These are phyloP conservation scores for Leavenworthia alabamica DNA, from an alignment of 345 rosid genomes.

Conservation along the genomic window DNA sequence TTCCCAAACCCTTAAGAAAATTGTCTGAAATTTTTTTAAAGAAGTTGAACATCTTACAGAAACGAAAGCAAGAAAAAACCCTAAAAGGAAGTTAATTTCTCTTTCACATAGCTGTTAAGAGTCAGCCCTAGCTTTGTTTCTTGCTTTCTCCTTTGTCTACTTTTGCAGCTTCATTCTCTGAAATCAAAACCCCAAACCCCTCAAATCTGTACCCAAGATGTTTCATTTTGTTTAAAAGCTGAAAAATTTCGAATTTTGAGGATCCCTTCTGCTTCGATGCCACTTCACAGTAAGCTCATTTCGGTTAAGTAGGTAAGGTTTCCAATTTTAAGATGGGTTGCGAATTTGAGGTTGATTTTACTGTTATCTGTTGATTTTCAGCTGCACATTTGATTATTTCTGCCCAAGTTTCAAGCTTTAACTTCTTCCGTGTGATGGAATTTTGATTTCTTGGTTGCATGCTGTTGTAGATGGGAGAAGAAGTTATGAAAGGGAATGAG, in stretches of 20 bases:
- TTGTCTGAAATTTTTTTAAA: conserved; percentile 44
- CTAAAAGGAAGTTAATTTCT: conserved; percentile 26
- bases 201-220: conserved; percentile 29
- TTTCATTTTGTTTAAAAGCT: conserved; percentile 26
- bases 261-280: conserved; percentile 41
- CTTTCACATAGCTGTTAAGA: neutral
- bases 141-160: conserved; percentile 14
- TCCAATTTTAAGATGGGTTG: conserved; percentile 17
- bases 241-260: neutral
- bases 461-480: conserved; percentile 46
- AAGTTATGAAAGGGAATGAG: conserved; percentile 80
- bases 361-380: conserved; percentile 3
- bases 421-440: neutral
- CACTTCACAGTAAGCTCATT: conserved; percentile 40
- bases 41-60: conserved; percentile 1
- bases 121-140: conserved; percentile 32
- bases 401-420: conserved; percentile 1
- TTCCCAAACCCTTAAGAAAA: conserved; percentile 26
- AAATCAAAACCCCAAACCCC: conserved; percentile 23
- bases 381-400: neutral
- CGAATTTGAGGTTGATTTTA: neutral
- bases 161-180: conserved; percentile 29
- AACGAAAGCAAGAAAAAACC: conserved; percentile 32
- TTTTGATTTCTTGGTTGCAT: conserved; percentile 21
- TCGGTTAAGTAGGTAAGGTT: conserved; percentile 43